Conservation (phyloP, 805 yeast species). For the Ogataea pilisensis region DNA sequence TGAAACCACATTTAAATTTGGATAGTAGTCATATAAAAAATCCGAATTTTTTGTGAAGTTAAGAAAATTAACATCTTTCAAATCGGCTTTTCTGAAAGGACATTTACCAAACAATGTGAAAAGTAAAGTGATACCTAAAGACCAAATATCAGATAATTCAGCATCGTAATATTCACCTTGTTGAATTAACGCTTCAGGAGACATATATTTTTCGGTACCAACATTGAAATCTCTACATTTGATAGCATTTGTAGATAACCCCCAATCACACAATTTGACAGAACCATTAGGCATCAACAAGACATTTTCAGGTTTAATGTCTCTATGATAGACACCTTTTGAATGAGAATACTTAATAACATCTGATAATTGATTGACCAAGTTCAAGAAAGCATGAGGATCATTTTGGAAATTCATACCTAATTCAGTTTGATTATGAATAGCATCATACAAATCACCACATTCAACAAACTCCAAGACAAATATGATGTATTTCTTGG, state of each 20-base stretch:
- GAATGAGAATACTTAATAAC: constrained; percentile 56
- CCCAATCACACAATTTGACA: constrained; percentile 72
- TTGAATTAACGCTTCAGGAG: constrained; percentile 41
- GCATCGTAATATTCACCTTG: constrained; percentile 34
- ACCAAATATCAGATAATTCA: constrained; percentile 50
- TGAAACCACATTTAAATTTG: constrained; percentile 40
- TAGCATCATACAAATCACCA: constrained; percentile 66
- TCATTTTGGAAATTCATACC: constrained; percentile 26
- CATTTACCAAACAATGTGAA: constrained; percentile 49
- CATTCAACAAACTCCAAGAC: constrained; percentile 63
- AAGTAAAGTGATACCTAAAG: constrained; percentile 47
- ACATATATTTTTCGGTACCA: constrained; percentile 59
- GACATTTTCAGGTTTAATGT: constrained; percentile 71
- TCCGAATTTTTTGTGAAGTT: constrained; percentile 38
- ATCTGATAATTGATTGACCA: constrained; percentile 45
- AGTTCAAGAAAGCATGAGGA: constrained; percentile 18
- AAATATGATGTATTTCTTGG: constrained; percentile 46
- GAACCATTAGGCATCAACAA: constrained; percentile 47
- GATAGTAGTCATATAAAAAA: constrained; percentile 46
- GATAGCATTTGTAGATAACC: constrained; percentile 45
- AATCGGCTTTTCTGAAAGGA: constrained; percentile 42
- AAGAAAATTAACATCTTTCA: constrained; percentile 40
- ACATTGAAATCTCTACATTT: constrained; percentile 36
- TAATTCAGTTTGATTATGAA: constrained; percentile 29
- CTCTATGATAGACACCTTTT: constrained; percentile 62